Evolutionary conservation across 768 basidiomycete genomes (phyloP).

Genomic region (Tylopilus cervinicoccineus): DNA sequence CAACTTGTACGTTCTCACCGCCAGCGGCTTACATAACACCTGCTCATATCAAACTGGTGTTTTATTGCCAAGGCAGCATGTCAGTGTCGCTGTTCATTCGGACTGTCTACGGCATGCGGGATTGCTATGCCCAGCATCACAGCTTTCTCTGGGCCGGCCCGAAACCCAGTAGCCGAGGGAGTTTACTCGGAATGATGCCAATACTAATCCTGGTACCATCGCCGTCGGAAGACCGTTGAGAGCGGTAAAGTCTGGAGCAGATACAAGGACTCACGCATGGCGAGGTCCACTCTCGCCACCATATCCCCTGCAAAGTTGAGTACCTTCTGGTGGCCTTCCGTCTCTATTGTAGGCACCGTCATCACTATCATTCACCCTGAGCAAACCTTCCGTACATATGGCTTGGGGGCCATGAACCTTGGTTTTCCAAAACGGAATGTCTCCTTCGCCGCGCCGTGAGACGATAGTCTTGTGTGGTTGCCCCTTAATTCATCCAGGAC

Average conservation of each 20-base stretch:
- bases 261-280: neutral
- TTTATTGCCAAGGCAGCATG: neutral
- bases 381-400: neutral
- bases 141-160: neutral
- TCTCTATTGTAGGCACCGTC: constrained; percentile 28
- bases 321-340: constrained; percentile 28
- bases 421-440: constrained; percentile 29
- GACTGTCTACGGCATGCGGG: too few species aligned
- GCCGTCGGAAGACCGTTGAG: neutral
- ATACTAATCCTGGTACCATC: neutral
- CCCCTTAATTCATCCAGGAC: constrained; percentile 9
- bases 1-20: neutral
- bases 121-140: neutral
- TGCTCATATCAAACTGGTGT: neutral
- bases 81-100: neutral
- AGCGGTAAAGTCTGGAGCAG: neutral
- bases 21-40: constrained; percentile 7
- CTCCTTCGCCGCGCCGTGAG: constrained; percentile 3
- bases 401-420: constrained; percentile 26
- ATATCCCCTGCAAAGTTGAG: constrained; percentile 14
- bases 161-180: neutral
- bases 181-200: neutral
- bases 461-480: neutral
- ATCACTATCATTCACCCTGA: neutral
- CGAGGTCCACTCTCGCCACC: neutral